Evolutionary conservation across 768 basidiomycete genomes (phyloP).

Genomic region (Termitomyces sp.): DNA sequence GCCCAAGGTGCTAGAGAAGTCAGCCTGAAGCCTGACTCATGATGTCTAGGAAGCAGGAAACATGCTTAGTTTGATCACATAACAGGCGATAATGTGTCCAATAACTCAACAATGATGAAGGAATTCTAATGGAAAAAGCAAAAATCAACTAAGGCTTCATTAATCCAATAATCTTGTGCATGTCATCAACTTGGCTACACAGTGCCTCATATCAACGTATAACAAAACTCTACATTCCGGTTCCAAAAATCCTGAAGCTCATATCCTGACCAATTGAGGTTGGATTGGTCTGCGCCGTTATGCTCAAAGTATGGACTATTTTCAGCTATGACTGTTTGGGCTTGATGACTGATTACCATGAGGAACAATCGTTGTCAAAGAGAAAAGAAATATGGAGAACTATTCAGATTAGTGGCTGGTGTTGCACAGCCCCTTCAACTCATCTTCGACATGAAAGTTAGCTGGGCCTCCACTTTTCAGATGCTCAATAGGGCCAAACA

Average conservation of each 20-base stretch:
- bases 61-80: slow-evolving; percentile 27
- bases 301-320: slow-evolving; percentile 14
- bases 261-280: slow-evolving; percentile 16
- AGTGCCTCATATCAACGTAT: slow-evolving; percentile 22
- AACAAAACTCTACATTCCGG: slow-evolving; percentile 22
- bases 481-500: no score
- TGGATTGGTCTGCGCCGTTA: neutral
- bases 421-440: no score
- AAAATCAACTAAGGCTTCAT: neutral
- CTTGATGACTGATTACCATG: no score
- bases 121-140: neutral
- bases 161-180: slow-evolving; percentile 15
- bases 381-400: no score
- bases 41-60: slow-evolving; percentile 38
- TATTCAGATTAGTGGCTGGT: no score
- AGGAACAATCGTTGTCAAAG: no score
- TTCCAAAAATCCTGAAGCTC: slow-evolving; percentile 17
- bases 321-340: no score
- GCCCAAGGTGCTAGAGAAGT: neutral
- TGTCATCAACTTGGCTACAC: slow-evolving; percentile 30
- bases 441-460: no score
- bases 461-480: no score
- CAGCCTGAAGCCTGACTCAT: slow-evolving; percentile 30
- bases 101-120: slow-evolving; percentile 32
- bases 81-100: slow-evolving; percentile 34